Base-by-base conservation (phyloP, 2,329 filamentous ascomycete genomes). In the Monilinia laxa region DNA sequence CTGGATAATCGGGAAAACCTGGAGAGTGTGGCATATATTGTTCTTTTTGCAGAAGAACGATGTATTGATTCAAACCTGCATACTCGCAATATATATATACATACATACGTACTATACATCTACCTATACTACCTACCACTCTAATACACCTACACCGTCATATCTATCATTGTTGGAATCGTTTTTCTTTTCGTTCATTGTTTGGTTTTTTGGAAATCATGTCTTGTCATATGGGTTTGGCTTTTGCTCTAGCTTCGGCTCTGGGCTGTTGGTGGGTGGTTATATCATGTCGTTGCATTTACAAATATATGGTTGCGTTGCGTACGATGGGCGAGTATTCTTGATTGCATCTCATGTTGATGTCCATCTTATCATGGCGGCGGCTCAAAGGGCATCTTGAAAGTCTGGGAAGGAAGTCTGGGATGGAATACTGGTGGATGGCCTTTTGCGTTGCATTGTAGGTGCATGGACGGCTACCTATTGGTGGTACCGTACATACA, bases 261-360 rank as follows among this genome's bases (percentile, higher is more conserved):
- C 49, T n/a, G 18, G 18, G 57, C 57, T 59, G 18, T 60, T 60
- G 25, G 45, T 60, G 45, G 57, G 57, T 12, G 57, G 57, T 60
- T 60, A 51, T 23, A 60, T 51, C 57, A 60, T 49, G 57, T 60
- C 57, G 45, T 60, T 60, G 57, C 57, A 60, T 60, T 60, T 60
- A 60, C 57, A 60, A 23, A 35, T 35, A 35, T 60, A 60, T 16
- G 57, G 57, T 60, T 51, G 45, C 45, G 57, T 51, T 51, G n/a
- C n/a, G 57, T 60, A 42, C 42, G 57, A 35, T 35, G 42, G 57
- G 25, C 18, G 42, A 60, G 57, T 10, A 28, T 35, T 49, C 42
- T 60, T 35, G 57, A 35, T 59, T 12, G 42, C 57, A 35, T 59
- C 3, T 60, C 42, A 60, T 60, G 57, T 60, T 60, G 57, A 49